Base-by-base conservation (phyloP, 371 early-diverging fungal species). In the Ordospora colligata region DNA sequence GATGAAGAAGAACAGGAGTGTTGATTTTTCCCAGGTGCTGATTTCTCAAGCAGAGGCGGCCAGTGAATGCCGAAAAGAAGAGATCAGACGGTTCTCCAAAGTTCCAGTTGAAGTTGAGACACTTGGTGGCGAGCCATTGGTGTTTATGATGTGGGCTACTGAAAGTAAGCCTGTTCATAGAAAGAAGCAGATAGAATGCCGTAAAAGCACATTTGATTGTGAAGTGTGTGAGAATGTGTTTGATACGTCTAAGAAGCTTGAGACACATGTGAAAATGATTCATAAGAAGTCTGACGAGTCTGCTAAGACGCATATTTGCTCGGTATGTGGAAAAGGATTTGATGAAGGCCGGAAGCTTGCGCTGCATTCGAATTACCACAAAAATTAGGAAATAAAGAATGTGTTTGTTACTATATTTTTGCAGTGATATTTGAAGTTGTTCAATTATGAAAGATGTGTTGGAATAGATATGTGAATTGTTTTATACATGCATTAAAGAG, bases 251-350 rank as follows among this genome's bases (percentile, higher is more conserved):
- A 77, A 72, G 37, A 72, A 49, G 10, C 51, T 47, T 1, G 21
- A 64, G 32, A 1, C 32, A 19, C 50, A 47, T 40, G 5, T 32
- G 1, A 47, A 17, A 12, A 42, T 27, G 9, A 32, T 46, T 45
- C 46, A 50, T n/a, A 62, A 58, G 45, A 12, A 10, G 32, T 27
- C 50, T 25, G 21, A 6, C 11, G 50, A 51, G 42, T 11, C 27
- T 54, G 21, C 14, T 25, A 53, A 53, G 14, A 23, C 73, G 0
- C 67, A 44, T 37, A 67, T 43, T 42, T 77, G 78, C 51, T 67
- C 72, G 32, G 72, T 73, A 3, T 77, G 78, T 44, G 51, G 49
- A 27, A 77, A 77, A 49, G 67, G 52, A 69, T 77, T 73, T 69
- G 71, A 77, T 53, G 68, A 77, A 42, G 51, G 49, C 11, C 78